A percentile compares a stretch with the other conserved stretches of the same genome.
These are phyloP conservation scores for Daldinia bambusicola DNA, from an alignment of 495 filamentous ascomycete species.

Conservation along the genomic window DNA sequence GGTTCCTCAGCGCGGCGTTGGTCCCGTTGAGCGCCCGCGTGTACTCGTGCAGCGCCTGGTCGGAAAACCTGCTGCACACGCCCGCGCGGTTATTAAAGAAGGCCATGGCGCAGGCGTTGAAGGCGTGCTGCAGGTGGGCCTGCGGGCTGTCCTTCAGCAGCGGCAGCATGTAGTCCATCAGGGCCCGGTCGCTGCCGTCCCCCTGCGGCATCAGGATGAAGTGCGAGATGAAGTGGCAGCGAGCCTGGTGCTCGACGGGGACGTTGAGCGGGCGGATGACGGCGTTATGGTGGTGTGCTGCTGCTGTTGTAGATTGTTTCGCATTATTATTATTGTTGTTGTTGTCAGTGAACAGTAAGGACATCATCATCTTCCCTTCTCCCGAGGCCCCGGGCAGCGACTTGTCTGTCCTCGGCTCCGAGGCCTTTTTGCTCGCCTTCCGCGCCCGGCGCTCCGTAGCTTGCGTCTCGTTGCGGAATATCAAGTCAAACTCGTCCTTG, in stretches of 20 bases:
- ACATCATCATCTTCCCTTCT: constrained; percentile 9
- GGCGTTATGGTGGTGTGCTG: not conserved
- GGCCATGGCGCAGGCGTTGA: constrained; percentile 70
- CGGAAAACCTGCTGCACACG: constrained; percentile 47
- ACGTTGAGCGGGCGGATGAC: constrained; percentile 47
- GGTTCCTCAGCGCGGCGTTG: constrained; percentile 63
- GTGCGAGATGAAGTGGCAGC: constrained; percentile 65
- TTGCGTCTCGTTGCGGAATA: constrained; percentile 73
- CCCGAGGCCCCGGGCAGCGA: not conserved
- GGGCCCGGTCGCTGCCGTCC: constrained; percentile 57
- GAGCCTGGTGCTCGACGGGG: constrained; percentile 59
- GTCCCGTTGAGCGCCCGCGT: constrained; percentile 63
- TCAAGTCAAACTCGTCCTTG: constrained; percentile 72
- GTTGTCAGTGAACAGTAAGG: constrained; percentile 13
- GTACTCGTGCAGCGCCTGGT: constrained; percentile 57
- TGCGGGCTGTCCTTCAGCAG: constrained; percentile 61
- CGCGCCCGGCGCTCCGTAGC: constrained; percentile 64
- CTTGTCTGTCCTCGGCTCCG: constrained; percentile 26
- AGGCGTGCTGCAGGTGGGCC: constrained; percentile 64
- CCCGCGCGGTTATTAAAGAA: constrained; percentile 59
- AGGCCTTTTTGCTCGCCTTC: constrained; percentile 50
- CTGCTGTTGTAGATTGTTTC: constrained; percentile 26
- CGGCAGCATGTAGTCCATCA: constrained; percentile 67
- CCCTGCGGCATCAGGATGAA: constrained; percentile 62
- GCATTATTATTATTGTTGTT: no score